Evolutionary conservation across 2,329 filamentous ascomycete species (phyloP).

Genomic region (Neofusicoccum sp.): DNA sequence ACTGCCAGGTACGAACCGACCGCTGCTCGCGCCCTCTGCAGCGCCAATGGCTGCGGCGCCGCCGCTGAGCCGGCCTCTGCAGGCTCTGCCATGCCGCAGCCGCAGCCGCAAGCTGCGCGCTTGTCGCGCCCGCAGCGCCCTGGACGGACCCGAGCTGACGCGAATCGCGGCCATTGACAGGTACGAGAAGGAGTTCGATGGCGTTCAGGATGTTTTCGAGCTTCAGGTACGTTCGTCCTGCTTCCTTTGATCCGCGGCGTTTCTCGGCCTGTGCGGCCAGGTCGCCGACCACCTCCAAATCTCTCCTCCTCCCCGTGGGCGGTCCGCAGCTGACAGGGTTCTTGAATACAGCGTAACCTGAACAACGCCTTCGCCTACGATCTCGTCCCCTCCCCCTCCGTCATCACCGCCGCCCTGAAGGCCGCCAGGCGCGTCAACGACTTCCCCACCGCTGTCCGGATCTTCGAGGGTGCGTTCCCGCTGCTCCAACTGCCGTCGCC

Average conservation of each 20-base stretch:
- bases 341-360: conserved; percentile 69
- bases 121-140: background rate
- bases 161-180: conserved; percentile 50
- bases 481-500: background rate
- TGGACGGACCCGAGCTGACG: conserved; percentile 2
- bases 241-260: conserved; percentile 7
- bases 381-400: conserved; percentile 90
- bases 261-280: conserved; percentile 11
- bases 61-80: background rate
- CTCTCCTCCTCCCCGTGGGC: background rate
- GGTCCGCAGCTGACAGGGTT: background rate
- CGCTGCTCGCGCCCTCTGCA: background rate
- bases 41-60: conserved; percentile 9
- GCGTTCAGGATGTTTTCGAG: conserved; percentile 98
- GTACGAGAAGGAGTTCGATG: conserved; percentile 99
- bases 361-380: conserved; percentile 99
- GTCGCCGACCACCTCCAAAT: background rate
- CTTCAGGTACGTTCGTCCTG: conserved; percentile 72
- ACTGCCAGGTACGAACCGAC: conserved; percentile 73
- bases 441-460: conserved; percentile 94
- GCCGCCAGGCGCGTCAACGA: conserved; percentile 96
- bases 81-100: conserved; percentile 8
- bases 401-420: conserved; percentile 86
- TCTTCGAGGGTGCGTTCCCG: conserved; percentile 83
- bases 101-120: background rate